A percentile compares a stretch with the other conserved stretches of the same genome.
Conservation (phyloP, 169 alveolate genomes). For the Plasmodium gonderi region DNA sequence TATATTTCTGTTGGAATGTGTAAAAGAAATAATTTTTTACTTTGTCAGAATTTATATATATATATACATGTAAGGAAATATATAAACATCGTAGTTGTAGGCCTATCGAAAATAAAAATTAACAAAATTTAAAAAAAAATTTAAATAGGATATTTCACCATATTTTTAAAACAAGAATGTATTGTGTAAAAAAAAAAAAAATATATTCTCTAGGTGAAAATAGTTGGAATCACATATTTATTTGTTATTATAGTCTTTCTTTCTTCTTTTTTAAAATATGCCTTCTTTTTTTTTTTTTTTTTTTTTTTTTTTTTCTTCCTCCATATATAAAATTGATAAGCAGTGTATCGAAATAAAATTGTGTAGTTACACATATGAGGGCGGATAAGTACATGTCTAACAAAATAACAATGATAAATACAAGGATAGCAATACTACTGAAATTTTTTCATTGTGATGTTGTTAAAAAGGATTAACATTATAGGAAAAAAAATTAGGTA, state of each 20-base stretch:
- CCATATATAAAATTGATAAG: constrained; percentile 4
- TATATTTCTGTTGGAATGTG: constrained; percentile 38
- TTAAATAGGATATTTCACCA: neutral
- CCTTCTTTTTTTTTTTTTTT: neutral
- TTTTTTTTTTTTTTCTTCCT: constrained; percentile 7
- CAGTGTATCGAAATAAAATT: neutral
- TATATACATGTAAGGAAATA: constrained; percentile 4
- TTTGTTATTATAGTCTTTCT: neutral
- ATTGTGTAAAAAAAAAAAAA: neutral
- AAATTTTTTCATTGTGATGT: neutral
- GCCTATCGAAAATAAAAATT: constrained; percentile 11
- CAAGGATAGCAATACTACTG: neutral
- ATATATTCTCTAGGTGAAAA: constrained; percentile 2
- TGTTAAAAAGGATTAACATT: neutral
- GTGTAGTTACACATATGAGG: constrained; percentile 51
- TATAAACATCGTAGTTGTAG: neutral
- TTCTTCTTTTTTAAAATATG: neutral
- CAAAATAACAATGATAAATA: neutral
- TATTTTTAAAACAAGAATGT: constrained; percentile 1
- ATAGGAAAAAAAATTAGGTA: neutral
- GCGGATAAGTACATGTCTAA: neutral
- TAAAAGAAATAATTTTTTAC: constrained; percentile 21
- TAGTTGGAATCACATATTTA: neutral
- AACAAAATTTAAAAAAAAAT: constrained; percentile 13
- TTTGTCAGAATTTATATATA: constrained; percentile 22